A percentile compares a stretch with the other conserved stretches of the same genome.
Evolutionary conservation across 2,329 filamentous ascomycete genomes (phyloP).

Genomic region (Fusarium heterosporum): DNA sequence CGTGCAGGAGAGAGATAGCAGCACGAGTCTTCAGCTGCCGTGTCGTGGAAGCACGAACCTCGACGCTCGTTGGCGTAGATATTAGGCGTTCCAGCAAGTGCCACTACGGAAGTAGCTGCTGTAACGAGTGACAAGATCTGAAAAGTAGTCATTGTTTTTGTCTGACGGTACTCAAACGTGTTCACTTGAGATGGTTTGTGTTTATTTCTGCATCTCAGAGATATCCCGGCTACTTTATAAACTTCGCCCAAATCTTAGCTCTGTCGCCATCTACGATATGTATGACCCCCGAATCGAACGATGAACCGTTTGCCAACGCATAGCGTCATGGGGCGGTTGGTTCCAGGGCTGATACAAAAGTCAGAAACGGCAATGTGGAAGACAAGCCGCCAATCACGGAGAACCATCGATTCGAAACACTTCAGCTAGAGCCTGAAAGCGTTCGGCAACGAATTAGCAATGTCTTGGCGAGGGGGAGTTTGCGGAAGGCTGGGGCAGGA

Average conservation of each 20-base stretch:
- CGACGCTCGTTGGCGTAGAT: conserved; percentile 4
- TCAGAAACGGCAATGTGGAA: neutral
- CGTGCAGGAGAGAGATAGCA: conserved; percentile 23
- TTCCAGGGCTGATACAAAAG: conserved; percentile 5
- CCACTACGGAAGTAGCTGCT: conserved; percentile 18
- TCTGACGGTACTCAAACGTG: neutral
- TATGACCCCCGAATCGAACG: no score
- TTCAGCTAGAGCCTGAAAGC: conserved; percentile 17
- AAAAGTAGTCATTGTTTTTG: conserved; percentile 7
- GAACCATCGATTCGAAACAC: neutral
- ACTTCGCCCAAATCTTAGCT: neutral
- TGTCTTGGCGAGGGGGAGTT: neutral
- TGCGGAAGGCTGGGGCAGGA: neutral
- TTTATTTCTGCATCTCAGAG: neutral
- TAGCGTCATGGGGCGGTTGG: conserved; percentile 20
- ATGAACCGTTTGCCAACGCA: neutral
- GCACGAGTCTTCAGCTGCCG: conserved; percentile 1
- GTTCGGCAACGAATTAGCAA: conserved; percentile 11
- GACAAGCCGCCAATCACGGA: neutral
- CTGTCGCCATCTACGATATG: neutral
- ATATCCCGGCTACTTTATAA: conserved; percentile 14
- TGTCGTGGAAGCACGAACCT: conserved; percentile 7
- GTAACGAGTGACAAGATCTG: conserved; percentile 12
- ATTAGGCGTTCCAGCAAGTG: conserved; percentile 21
- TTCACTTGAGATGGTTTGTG: neutral